These are phyloP conservation scores for Colletotrichum chrysophilum DNA, from an alignment of 2,329 filamentous ascomycete species.

Conservation along the genomic window DNA sequence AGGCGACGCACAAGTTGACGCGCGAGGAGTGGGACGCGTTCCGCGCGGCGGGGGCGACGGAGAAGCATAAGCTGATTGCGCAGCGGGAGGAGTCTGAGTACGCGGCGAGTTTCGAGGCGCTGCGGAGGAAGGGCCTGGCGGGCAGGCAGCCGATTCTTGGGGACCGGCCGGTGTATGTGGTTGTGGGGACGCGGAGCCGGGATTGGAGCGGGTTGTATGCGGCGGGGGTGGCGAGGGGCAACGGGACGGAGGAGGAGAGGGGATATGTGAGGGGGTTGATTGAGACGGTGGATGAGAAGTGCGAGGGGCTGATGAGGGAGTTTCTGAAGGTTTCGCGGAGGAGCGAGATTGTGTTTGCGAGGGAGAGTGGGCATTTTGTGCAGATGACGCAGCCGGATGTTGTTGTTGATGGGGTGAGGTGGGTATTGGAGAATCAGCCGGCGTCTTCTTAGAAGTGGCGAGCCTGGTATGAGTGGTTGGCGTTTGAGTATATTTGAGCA, in stretches of 20 bases:
- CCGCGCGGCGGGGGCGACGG: background rate
- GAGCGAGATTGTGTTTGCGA: background rate
- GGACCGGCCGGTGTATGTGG: background rate
- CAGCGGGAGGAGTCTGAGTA: background rate
- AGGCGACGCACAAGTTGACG: background rate
- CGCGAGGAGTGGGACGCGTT: conserved; percentile 3
- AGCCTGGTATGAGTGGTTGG: background rate
- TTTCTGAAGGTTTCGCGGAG: background rate
- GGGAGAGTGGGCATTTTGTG: background rate
- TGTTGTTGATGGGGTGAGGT: background rate
- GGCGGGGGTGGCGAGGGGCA: background rate
- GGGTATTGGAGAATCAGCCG: background rate
- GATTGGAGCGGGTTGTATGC: background rate
- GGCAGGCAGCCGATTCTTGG: background rate
- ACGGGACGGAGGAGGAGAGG: conserved; percentile 5
- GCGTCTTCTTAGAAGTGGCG: too few relatives aligned
- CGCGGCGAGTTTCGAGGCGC: background rate
- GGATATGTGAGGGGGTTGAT: background rate
- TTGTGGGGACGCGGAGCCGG: background rate
- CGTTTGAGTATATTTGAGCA: too few relatives aligned
- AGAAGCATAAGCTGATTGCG: background rate
- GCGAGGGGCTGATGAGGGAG: background rate
- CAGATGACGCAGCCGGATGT: conserved; percentile 2
- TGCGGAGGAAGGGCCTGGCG: background rate
- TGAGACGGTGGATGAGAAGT: background rate